These are phyloP conservation scores for Tothia fuscella DNA, from an alignment of 2,329 filamentous ascomycete species.

Conservation along the genomic window DNA sequence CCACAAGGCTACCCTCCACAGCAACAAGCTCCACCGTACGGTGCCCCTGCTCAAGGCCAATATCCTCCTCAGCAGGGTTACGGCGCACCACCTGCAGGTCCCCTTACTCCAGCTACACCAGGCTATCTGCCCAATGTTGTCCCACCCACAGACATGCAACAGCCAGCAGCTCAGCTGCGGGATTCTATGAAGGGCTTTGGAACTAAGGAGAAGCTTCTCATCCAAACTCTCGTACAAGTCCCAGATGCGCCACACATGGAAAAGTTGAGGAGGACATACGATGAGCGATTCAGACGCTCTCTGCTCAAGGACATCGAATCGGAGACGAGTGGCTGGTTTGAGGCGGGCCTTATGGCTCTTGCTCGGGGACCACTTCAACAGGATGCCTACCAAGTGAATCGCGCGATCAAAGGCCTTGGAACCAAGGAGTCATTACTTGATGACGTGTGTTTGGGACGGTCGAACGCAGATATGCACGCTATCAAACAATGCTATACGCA, in stretches of 20 bases:
- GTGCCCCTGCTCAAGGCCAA: conserved; percentile 14
- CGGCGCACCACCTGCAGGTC: conserved; percentile 24
- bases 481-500: conserved; percentile 72
- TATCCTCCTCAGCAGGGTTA: conserved; percentile 22
- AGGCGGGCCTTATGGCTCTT: conserved; percentile 61
- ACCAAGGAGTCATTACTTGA: conserved; percentile 82
- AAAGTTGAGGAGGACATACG: conserved; percentile 54
- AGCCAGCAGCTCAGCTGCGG: conserved; percentile 59
- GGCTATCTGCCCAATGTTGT: conserved; percentile 65
- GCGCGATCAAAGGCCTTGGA: conserved; percentile 65
- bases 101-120: conserved; percentile 53
- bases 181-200: conserved; percentile 89
- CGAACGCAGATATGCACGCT: conserved; percentile 75
- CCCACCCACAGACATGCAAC: conserved; percentile 52
- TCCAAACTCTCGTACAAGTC: conserved; percentile 49
- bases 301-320: conserved; percentile 64
- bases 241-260: conserved; percentile 71
- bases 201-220: conserved; percentile 70
- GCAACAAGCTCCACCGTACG: conserved; percentile 14
- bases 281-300: conserved; percentile 51
- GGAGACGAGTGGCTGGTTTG: conserved; percentile 64
- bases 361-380: conserved; percentile 66
- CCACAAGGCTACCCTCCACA: conserved; percentile 15
- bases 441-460: conserved; percentile 70
- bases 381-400: conserved; percentile 59